phyloP scores from a whole-genome alignment of 2,329 filamentous ascomycete species.

The Nannizziopsis arthrosporioides region DNA sequence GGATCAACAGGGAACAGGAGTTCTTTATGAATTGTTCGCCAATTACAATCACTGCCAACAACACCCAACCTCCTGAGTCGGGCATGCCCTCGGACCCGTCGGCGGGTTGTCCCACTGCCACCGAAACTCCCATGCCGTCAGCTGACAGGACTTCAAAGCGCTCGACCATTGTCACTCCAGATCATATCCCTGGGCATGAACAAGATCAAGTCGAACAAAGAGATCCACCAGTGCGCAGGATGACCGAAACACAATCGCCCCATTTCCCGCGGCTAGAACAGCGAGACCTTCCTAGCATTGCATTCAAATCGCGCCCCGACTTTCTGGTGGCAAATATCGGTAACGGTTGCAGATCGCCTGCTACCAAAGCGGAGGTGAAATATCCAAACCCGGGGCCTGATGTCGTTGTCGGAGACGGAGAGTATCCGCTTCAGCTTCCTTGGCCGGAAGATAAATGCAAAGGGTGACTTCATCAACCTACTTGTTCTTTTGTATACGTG shows the following conservation, averaged over 20 bases:
- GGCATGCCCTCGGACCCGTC: not conserved
- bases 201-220: not conserved
- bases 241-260: too few relatives aligned
- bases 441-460: not conserved
- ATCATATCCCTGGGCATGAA: not conserved
- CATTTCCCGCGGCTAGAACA: not conserved
- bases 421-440: constrained; percentile 31
- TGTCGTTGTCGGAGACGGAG: constrained; percentile 34
- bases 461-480: not conserved
- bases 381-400: constrained; percentile 35
- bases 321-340: constrained; percentile 22
- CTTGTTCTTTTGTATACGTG: not conserved
- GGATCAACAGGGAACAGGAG: constrained; percentile 40
- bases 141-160: not conserved
- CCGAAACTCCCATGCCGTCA: not conserved
- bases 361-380: constrained; percentile 31
- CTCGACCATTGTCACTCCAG: not conserved
- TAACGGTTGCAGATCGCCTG: constrained; percentile 25
- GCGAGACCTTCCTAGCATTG: constrained; percentile 14
- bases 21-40: constrained; percentile 37
- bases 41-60: constrained; percentile 30
- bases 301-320: constrained; percentile 18
- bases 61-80: not conserved
- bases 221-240: not conserved
- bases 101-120: not conserved